phyloP scores from a whole-genome alignment of 2,329 filamentous ascomycete species.

The Fusarium pininemorale region DNA sequence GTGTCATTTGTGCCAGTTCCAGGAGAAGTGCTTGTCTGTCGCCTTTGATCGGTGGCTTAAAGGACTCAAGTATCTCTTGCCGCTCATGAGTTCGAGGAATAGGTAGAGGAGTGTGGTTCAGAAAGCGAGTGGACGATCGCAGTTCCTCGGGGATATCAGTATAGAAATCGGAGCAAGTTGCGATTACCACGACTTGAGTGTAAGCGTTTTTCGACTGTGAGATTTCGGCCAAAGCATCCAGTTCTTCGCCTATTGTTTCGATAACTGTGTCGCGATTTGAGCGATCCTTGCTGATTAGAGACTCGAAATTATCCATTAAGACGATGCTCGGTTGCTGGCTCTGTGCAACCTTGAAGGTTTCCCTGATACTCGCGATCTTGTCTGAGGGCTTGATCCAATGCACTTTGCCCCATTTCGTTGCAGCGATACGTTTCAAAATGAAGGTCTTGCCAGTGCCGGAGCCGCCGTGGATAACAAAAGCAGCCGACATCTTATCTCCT shows the following conservation, averaged over 20 bases:
- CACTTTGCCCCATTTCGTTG: conserved; percentile 75
- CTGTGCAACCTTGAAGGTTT: conserved; percentile 74
- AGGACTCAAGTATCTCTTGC: conserved; percentile 75
- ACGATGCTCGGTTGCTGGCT: conserved; percentile 78
- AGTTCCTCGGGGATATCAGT: conserved; percentile 77
- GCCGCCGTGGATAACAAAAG: conserved; percentile 81
- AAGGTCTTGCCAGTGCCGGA: conserved; percentile 86
- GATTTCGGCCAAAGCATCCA: conserved; percentile 62
- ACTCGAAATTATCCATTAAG: conserved; percentile 80
- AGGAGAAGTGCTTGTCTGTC: conserved; percentile 63
- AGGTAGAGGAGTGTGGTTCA: conserved; percentile 74
- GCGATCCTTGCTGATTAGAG: conserved; percentile 70
- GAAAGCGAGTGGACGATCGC: conserved; percentile 71
- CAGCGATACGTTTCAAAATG: conserved; percentile 73
- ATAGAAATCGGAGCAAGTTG: conserved; percentile 75
- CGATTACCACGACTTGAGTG: conserved; percentile 75
- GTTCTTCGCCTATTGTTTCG: conserved; percentile 60
- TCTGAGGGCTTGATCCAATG: conserved; percentile 66
- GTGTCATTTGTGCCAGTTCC: conserved; percentile 76
- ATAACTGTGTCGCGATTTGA: conserved; percentile 60
- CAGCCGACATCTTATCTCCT: conserved; percentile 55
- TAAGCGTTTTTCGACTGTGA: conserved; percentile 49
- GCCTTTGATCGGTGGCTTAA: conserved; percentile 58
- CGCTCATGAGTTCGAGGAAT: conserved; percentile 78
- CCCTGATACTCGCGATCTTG: conserved; percentile 68